phyloP scores from a whole-genome alignment of 306 rosid species.

The Vigna unguiculata region DNA sequence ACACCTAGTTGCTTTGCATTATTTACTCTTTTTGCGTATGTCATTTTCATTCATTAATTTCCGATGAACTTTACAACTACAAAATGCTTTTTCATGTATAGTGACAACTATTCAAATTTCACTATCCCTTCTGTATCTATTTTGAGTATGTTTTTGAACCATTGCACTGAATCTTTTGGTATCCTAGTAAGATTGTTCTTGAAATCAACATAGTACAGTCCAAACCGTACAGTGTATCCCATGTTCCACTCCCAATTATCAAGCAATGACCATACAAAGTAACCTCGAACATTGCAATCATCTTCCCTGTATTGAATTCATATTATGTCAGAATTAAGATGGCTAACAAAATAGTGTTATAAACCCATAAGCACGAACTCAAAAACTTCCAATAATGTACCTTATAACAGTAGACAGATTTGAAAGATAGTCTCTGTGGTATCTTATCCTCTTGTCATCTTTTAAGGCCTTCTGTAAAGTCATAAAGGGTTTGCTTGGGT shows the following conservation, averaged over 20 bases:
- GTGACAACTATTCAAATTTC: slow-evolving; percentile 44
- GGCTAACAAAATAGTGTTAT: not conserved
- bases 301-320: slow-evolving; percentile 66
- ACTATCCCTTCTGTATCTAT: slow-evolving; percentile 38
- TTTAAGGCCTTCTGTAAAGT: slow-evolving; percentile 62
- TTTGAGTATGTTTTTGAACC: slow-evolving; percentile 79
- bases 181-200: slow-evolving; percentile 85
- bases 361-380: slow-evolving; percentile 14
- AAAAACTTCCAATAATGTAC: slow-evolving; percentile 43
- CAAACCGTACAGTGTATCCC: slow-evolving; percentile 89
- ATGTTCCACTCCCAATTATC: slow-evolving; percentile 98
- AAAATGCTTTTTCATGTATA: not conserved
- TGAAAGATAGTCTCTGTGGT: slow-evolving; percentile 85
- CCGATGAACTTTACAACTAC: slow-evolving; percentile 40
- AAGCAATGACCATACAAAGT: slow-evolving; percentile 93
- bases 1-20: not conserved
- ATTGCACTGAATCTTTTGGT: slow-evolving; percentile 79
- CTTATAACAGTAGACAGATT: slow-evolving; percentile 90
- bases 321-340: slow-evolving; percentile 39
- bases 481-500: slow-evolving; percentile 59
- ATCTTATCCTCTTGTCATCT: slow-evolving; percentile 82
- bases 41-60: slow-evolving; percentile 17
- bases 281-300: slow-evolving; percentile 76
- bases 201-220: slow-evolving; percentile 88
- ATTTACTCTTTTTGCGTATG: slow-evolving; percentile 3